Percentiles rank a stretch among this genome's conserved stretches.
Conservation (phyloP, 306 rosid genomes). For the Cucurbita argyrosperma region DNA sequence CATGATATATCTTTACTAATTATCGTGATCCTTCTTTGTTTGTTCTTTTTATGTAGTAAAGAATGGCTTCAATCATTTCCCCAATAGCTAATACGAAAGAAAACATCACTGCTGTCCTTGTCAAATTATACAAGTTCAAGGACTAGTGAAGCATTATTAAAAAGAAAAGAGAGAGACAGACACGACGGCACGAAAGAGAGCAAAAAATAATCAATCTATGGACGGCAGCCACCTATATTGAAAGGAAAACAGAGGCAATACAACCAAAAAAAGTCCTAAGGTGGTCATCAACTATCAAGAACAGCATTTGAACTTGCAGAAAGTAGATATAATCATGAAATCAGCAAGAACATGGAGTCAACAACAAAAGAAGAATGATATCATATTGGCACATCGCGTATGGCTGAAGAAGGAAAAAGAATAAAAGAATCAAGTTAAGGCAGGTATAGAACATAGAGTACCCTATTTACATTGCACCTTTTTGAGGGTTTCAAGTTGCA, state of each 20-base stretch:
- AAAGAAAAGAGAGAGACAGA: not conserved
- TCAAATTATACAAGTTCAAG: not conserved
- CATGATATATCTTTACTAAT: not conserved
- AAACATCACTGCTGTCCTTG: not conserved
- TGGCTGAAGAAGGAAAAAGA: not conserved
- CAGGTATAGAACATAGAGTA: not conserved
- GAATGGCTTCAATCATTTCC: not conserved
- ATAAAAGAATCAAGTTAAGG: not conserved
- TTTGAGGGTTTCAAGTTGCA: not conserved
- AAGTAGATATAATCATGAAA: not conserved
- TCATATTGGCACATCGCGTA: no score
- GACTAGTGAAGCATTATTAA: not conserved
- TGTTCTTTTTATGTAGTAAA: not conserved
- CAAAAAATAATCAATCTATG: not conserved
- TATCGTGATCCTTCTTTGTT: not conserved
- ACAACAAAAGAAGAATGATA: not conserved
- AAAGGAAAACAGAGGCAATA: not conserved
- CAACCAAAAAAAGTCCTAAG: not conserved
- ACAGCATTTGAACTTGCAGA: not conserved
- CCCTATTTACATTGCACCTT: slow-evolving; percentile 8
- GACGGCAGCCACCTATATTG: not conserved
- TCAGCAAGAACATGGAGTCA: not conserved
- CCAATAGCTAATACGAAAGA: not conserved
- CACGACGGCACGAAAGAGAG: not conserved
- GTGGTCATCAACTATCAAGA: not conserved